Evolutionary conservation across 805 yeast genomes (phyloP).

Genomic region (Pichia nanzhaoensis): DNA sequence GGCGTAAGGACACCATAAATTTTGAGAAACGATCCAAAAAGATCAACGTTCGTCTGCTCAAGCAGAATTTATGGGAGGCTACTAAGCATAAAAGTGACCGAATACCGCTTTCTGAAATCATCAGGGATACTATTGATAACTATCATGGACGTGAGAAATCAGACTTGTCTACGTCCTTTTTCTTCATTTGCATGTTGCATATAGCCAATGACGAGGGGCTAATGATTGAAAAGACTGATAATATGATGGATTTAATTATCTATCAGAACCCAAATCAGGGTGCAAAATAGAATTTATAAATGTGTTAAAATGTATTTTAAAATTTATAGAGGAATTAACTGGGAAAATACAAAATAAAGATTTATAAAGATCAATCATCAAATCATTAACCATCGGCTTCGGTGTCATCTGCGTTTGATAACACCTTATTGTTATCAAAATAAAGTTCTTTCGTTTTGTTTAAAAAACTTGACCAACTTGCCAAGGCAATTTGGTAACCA

Average conservation of each 20-base stretch:
- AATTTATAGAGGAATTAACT: too few relatives aligned
- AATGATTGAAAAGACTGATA: conserved; percentile 41
- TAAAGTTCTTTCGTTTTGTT: conserved; percentile 4
- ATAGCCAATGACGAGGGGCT: conserved; percentile 83
- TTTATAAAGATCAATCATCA: too few relatives aligned
- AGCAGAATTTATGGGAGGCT: conserved; percentile 69
- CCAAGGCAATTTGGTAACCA: background rate
- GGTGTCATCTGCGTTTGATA: conserved; percentile 4
- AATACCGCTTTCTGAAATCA: conserved; percentile 19
- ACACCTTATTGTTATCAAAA: conserved; percentile 6
- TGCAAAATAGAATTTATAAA: background rate
- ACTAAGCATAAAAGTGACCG: conserved; percentile 19
- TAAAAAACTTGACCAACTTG: conserved; percentile 1
- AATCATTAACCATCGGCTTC: background rate
- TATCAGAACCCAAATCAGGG: background rate
- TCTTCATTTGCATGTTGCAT: conserved; percentile 77
- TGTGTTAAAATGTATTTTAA: background rate
- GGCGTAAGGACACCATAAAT: conserved; percentile 37
- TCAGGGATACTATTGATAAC: conserved; percentile 27
- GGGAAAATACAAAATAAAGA: too few relatives aligned
- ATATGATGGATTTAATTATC: conserved; percentile 18
- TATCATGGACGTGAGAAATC: conserved; percentile 52
- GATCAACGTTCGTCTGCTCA: conserved; percentile 67
- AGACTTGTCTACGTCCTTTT: conserved; percentile 78
- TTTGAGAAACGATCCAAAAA: conserved; percentile 71